Evolutionary conservation across 768 basidiomycete species (phyloP).

Genomic region (Tulasnella sp.): DNA sequence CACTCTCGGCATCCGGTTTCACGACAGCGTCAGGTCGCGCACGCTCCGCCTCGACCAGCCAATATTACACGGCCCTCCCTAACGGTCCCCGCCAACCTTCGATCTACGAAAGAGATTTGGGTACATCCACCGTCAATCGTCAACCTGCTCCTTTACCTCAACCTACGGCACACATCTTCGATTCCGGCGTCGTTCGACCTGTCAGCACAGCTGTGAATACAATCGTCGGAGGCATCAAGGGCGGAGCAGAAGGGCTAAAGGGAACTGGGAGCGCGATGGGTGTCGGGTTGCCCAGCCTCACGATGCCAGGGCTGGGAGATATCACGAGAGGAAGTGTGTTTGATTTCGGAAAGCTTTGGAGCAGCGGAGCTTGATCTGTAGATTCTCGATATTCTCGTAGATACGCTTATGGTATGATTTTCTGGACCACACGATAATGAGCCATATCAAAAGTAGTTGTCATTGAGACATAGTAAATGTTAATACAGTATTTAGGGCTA

Average conservation of each 20-base stretch:
- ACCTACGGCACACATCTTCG: conserved; percentile 75
- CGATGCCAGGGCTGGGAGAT: neutral
- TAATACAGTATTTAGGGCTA: neutral
- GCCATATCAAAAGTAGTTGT: neutral
- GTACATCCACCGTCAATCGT: conserved; percentile 34
- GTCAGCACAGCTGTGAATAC: conserved; percentile 71
- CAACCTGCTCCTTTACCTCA: conserved; percentile 49
- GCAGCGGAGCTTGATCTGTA: neutral
- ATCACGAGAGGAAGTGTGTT: conserved; percentile 16
- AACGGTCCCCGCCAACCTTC: conserved; percentile 56
- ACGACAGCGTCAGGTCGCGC: conserved; percentile 44
- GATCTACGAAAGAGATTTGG: conserved; percentile 70
- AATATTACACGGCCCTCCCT: conserved; percentile 13
- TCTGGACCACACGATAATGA: neutral
- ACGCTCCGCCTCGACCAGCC: conserved; percentile 31
- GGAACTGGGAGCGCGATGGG: neutral
- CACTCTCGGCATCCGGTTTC: conserved; percentile 3
- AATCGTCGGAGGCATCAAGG: conserved; percentile 60
- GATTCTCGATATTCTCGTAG: neutral
- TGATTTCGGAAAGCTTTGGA: conserved; percentile 2
- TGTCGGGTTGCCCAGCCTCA: neutral
- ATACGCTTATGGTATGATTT: neutral
- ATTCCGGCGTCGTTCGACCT: conserved; percentile 57
- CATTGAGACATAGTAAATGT: neutral
- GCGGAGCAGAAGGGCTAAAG: conserved; percentile 29